Percentiles rank a stretch among this genome's conserved stretches.
Conservation (phyloP, 164 flowering plant species). For the Dillenia turbinata region DNA sequence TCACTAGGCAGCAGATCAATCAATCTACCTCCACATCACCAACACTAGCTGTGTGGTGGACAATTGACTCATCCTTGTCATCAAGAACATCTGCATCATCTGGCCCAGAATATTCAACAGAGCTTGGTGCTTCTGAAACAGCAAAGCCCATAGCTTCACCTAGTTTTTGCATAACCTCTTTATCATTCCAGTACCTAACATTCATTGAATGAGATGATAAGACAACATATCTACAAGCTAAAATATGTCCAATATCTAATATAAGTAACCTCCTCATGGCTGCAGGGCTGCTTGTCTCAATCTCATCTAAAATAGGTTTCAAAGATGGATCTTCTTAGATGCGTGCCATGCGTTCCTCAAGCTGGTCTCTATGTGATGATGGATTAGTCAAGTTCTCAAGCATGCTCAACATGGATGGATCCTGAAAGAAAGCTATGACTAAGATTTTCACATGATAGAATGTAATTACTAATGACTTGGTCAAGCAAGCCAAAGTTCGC, state of each 20-base stretch:
- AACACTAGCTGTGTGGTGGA: constrained; percentile 88
- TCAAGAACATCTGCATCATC: constrained; percentile 54
- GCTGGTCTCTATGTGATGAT: constrained; percentile 45
- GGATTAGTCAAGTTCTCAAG: constrained; percentile 73
- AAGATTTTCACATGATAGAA: no score
- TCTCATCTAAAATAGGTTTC: constrained; percentile 84
- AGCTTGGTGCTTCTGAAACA: constrained; percentile 47
- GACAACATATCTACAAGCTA: background rate
- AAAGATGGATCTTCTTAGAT: constrained; percentile 83
- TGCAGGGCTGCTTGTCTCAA: constrained; percentile 89
- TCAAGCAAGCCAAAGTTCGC: background rate
- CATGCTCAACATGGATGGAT: constrained; percentile 87
- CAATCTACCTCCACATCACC: constrained; percentile 22
- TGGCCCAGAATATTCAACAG: constrained; percentile 45
- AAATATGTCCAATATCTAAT: background rate
- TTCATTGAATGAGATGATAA: no score
- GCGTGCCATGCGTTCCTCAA: constrained; percentile 80
- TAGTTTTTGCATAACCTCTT: constrained; percentile 31
- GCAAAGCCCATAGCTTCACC: constrained; percentile 97
- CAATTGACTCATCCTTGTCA: constrained; percentile 80
- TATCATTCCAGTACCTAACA: no score
- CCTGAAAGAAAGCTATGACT: constrained; percentile 33
- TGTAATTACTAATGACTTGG: no score
- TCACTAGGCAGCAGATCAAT: no score
- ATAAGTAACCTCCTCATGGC: constrained; percentile 73